Conservation (phyloP, 2,329 filamentous ascomycete genomes). For the Ophiocordyceps camponoti-saundersi region DNA sequence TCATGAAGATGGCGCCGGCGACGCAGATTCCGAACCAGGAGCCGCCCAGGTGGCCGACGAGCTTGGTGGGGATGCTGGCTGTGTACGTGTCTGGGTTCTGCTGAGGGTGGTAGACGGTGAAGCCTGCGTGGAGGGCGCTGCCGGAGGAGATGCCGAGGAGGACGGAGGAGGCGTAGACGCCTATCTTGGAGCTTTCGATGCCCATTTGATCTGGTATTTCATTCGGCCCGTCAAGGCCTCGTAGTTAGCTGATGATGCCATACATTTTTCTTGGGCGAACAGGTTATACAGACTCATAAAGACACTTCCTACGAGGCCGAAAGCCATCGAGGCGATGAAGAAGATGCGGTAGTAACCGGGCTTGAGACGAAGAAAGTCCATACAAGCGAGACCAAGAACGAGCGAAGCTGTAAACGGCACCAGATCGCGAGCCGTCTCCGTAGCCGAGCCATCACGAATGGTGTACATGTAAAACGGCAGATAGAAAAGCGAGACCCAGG, state of each 20-base stretch:
- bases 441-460: constrained; percentile 18
- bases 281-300: background rate
- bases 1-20: constrained; percentile 16
- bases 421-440: constrained; percentile 21
- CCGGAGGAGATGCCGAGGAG: background rate
- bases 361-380: background rate
- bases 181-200: background rate
- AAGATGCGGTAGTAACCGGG: background rate
- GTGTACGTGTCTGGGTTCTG: constrained; percentile 9
- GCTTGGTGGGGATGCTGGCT: constrained; percentile 15
- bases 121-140: constrained; percentile 12
- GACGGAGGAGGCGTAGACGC: background rate
- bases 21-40: constrained; percentile 16
- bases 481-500: constrained; percentile 22
- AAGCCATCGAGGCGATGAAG: background rate
- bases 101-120: constrained; percentile 15
- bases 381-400: background rate
- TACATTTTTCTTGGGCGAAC: too few relatives aligned
- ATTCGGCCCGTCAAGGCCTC: background rate
- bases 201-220: background rate
- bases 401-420: constrained; percentile 19
- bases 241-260: too few relatives aligned
- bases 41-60: constrained; percentile 14
- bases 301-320: background rate
- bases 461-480: constrained; percentile 34